These are phyloP conservation scores for Claviceps digitariae DNA, from an alignment of 2,329 filamentous ascomycete genomes.

Conservation along the genomic window DNA sequence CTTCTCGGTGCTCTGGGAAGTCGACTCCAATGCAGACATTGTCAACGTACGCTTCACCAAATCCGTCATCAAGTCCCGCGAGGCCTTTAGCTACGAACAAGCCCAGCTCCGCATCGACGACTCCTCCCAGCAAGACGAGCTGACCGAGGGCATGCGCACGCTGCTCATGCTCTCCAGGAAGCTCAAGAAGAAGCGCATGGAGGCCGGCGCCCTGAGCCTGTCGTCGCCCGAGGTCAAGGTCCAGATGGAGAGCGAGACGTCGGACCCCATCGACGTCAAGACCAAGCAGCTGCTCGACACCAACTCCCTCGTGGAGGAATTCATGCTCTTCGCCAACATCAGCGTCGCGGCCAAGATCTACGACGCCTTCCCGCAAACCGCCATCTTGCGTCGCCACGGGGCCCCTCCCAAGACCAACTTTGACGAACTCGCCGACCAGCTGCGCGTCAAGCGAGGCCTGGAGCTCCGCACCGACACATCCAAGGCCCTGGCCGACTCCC, in stretches of 20 bases:
- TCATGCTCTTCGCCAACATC: conserved; percentile 97
- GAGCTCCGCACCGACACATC: conserved; percentile 76
- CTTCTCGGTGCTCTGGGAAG: conserved; percentile 79
- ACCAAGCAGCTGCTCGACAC: conserved; percentile 90
- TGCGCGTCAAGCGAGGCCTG: conserved; percentile 72
- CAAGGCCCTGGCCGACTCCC: conserved; percentile 81
- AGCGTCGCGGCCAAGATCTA: conserved; percentile 86
- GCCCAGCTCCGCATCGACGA: conserved; percentile 93
- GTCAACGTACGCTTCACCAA: conserved; percentile 84
- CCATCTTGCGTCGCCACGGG: conserved; percentile 81
- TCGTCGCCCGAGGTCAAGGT: conserved; percentile 97
- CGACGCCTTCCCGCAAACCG: conserved; percentile 85
- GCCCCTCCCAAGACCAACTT: conserved; percentile 94
- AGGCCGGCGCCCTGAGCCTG: conserved; percentile 85
- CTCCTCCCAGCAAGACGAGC: conserved; percentile 68
- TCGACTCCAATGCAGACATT: conserved; percentile 73
- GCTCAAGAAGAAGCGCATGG: conserved; percentile 88
- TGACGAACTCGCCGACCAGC: conserved; percentile 81
- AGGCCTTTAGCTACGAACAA: conserved; percentile 96
- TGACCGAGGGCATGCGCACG: conserved; percentile 79
- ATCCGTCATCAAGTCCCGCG: conserved; percentile 90
- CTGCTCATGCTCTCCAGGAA: conserved; percentile 84
- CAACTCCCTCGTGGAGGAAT: conserved; percentile 95
- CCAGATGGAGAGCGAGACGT: conserved; percentile 88
- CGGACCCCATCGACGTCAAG: conserved; percentile 90